Evolutionary conservation across 768 basidiomycete genomes (phyloP).

Genomic region (Leccinum uliginosum): DNA sequence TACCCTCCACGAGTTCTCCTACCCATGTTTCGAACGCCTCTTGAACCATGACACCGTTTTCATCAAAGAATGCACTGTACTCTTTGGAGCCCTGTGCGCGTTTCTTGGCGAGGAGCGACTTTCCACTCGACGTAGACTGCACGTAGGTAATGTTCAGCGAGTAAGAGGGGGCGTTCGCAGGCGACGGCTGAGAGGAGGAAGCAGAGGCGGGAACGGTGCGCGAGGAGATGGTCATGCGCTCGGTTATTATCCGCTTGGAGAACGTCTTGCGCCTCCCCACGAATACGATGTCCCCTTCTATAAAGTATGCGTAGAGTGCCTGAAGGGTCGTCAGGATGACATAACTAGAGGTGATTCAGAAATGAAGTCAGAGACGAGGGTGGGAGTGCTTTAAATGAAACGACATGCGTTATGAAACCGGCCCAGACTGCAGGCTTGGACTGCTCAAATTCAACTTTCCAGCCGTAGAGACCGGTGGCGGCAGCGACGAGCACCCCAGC

Average conservation of each 20-base stretch:
- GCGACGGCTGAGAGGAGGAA: slow-evolving; percentile 15
- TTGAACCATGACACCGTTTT: slow-evolving; percentile 73
- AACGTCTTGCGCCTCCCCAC: slow-evolving; percentile 88
- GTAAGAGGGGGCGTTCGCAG: slow-evolving; percentile 59
- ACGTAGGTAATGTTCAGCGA: slow-evolving; percentile 63
- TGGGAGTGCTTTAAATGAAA: slow-evolving; percentile 5
- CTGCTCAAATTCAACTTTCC: slow-evolving; percentile 84
- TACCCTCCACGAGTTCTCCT: slow-evolving; percentile 62
- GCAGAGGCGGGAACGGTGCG: slow-evolving; percentile 48
- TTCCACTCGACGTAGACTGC: slow-evolving; percentile 80
- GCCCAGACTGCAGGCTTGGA: slow-evolving; percentile 76
- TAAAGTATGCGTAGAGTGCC: slow-evolving; percentile 78
- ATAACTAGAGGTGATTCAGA: slow-evolving; percentile 50
- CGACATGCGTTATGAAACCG: slow-evolving; percentile 71
- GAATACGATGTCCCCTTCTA: slow-evolving; percentile 82
- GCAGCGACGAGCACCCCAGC: slow-evolving; percentile 76
- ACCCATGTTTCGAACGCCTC: slow-evolving; percentile 77
- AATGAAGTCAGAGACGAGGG: slow-evolving; percentile 2
- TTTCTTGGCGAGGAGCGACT: slow-evolving; percentile 74
- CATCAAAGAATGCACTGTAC: slow-evolving; percentile 79
- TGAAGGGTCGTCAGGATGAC: slow-evolving; percentile 66
- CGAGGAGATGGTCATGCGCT: slow-evolving; percentile 78
- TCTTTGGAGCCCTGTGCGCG: slow-evolving; percentile 51
- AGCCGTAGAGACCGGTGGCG: slow-evolving; percentile 81
- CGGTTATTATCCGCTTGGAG: slow-evolving; percentile 89